Evolutionary conservation across 1,284 basidiomycete species (phyloP).

Genomic region (Pseudozyma sp.): DNA sequence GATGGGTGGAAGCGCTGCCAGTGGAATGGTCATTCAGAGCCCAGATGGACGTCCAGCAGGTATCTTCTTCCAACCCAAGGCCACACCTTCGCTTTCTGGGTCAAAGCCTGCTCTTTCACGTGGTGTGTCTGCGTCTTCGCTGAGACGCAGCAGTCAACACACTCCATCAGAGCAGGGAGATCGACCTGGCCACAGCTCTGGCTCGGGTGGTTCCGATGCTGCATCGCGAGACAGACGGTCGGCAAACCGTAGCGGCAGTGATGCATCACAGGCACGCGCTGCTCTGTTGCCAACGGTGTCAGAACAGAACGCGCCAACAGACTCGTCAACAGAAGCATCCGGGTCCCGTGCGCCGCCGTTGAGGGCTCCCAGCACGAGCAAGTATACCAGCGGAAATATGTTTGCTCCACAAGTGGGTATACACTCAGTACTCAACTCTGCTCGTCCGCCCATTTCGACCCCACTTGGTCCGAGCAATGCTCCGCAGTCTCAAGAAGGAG

Average conservation of each 20-base stretch:
- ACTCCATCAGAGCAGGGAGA: slow-evolving; percentile 28
- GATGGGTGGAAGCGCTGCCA: slow-evolving; percentile 80
- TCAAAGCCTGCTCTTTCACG: slow-evolving; percentile 34
- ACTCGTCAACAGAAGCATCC: background rate
- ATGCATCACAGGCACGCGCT: background rate
- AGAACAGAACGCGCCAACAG: slow-evolving; percentile 5
- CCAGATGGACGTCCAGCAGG: slow-evolving; percentile 92
- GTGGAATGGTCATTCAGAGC: slow-evolving; percentile 89
- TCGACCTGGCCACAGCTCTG: slow-evolving; percentile 1
- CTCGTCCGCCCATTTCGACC: slow-evolving; percentile 49
- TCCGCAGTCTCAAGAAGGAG: slow-evolving; percentile 2
- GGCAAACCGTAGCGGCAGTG: slow-evolving; percentile 22
- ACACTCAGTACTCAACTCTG: slow-evolving; percentile 47
- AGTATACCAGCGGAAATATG: slow-evolving; percentile 52
- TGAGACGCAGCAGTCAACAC: slow-evolving; percentile 19
- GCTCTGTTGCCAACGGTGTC: slow-evolving; percentile 8
- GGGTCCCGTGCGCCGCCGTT: slow-evolving; percentile 7
- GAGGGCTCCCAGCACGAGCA: slow-evolving; percentile 14
- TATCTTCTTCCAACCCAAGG: slow-evolving; percentile 88
- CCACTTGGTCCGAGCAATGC: slow-evolving; percentile 32
- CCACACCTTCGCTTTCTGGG: slow-evolving; percentile 20
- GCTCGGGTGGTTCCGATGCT: slow-evolving; percentile 7
- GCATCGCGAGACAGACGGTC: slow-evolving; percentile 18
- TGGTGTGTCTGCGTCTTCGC: slow-evolving; percentile 28
- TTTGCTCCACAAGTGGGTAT: slow-evolving; percentile 61